Percentiles rank a stretch among this genome's conserved stretches.
phyloP scores from a whole-genome alignment of 1,284 basidiomycete genomes.

The Marasmius fiardii region DNA sequence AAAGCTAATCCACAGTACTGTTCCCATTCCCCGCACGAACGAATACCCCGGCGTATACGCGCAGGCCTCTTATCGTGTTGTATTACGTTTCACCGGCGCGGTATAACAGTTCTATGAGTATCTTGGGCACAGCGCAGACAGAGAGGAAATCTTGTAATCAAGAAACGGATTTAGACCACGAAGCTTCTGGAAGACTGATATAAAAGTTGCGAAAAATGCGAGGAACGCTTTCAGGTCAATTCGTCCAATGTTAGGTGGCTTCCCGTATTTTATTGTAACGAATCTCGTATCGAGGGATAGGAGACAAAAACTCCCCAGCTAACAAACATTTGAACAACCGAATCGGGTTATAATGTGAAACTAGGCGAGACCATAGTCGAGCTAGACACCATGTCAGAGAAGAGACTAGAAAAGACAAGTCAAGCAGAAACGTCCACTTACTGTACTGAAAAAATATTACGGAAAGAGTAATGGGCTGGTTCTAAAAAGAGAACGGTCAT shows the following conservation, averaged over 20 bases:
- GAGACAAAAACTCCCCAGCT: constrained; percentile 37
- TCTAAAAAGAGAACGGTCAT: constrained; percentile 24
- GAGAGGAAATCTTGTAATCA: neutral
- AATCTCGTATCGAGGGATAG: constrained; percentile 44
- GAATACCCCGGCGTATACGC: too few relatives aligned
- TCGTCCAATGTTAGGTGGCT: neutral
- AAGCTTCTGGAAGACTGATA: neutral
- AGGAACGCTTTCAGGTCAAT: neutral
- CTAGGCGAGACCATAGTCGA: constrained; percentile 39
- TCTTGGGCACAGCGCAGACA: too few relatives aligned
- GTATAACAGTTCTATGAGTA: too few relatives aligned
- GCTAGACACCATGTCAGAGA: constrained; percentile 24
- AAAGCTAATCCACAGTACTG: too few relatives aligned
- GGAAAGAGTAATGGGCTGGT: constrained; percentile 38
- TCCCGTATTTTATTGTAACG: constrained; percentile 27
- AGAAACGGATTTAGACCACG: neutral
- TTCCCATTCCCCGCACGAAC: too few relatives aligned
- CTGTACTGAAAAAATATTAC: constrained; percentile 48
- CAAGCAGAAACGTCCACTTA: constrained; percentile 21
- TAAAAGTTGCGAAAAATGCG: neutral
- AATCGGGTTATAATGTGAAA: constrained; percentile 46
- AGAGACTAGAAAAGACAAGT: neutral
- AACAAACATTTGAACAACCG: constrained; percentile 39
- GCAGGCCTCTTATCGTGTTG: too few relatives aligned
- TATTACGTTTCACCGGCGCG: too few relatives aligned